A percentile compares a stretch with the other conserved stretches of the same genome.
Evolutionary conservation across 2,329 filamentous ascomycete species (phyloP).

Genomic region (Paraphaeosphaeria minitans): DNA sequence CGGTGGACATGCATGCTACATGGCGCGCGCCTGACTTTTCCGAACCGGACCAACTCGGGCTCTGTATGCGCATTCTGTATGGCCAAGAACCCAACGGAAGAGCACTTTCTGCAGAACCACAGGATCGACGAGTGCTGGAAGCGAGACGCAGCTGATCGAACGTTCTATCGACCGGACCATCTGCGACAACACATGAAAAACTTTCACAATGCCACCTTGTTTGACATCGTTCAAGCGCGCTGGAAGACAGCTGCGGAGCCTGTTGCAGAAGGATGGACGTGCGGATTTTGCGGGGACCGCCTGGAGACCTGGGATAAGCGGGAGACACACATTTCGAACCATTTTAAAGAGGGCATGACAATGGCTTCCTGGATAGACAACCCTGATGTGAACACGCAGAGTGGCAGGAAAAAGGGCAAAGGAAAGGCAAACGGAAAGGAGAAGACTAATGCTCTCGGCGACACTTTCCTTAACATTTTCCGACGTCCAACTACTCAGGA

Average conservation of each 20-base stretch:
- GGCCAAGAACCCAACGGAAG: constrained; percentile 30
- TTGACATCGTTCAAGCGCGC: constrained; percentile 30
- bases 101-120: constrained; percentile 35
- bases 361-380: constrained; percentile 35
- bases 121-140: constrained; percentile 39
- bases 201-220: constrained; percentile 33
- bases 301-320: constrained; percentile 36
- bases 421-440: constrained; percentile 9
- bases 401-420: constrained; percentile 12
- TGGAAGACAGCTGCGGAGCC: constrained; percentile 33
- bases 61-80: constrained; percentile 40
- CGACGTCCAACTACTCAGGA: background rate
- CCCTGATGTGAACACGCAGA: background rate
- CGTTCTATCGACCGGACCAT: constrained; percentile 41
- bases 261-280: constrained; percentile 29
- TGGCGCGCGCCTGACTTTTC: constrained; percentile 27
- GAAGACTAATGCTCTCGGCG: background rate
- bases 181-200: constrained; percentile 42
- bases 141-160: constrained; percentile 34
- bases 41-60: constrained; percentile 10
- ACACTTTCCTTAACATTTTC: background rate
- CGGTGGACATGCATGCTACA: constrained; percentile 41
- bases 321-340: constrained; percentile 39
- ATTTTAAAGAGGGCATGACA: constrained; percentile 40
- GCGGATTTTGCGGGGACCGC: constrained; percentile 37